These are phyloP conservation scores for Cryomyces minteri DNA, from an alignment of 495 filamentous ascomycete genomes.

Conservation along the genomic window DNA sequence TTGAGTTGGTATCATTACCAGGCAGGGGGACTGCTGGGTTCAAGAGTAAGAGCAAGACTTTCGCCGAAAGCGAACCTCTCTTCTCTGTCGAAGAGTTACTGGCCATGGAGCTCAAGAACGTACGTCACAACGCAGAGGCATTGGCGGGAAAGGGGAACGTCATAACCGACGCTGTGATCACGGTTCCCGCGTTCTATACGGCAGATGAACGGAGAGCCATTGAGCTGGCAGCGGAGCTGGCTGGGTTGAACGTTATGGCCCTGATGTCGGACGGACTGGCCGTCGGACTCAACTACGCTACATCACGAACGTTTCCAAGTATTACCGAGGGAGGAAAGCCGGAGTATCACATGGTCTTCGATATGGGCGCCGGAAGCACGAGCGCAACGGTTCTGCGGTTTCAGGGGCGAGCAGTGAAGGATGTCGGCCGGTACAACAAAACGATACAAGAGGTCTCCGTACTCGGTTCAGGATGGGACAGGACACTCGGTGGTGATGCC, in stretches of 20 bases:
- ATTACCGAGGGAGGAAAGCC: constrained; percentile 71
- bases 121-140: constrained; percentile 69
- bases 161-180: constrained; percentile 71
- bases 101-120: constrained; percentile 88
- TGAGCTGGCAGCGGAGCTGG: constrained; percentile 64
- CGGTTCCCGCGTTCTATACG: constrained; percentile 81
- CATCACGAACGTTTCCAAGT: constrained; percentile 69
- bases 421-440: constrained; percentile 88
- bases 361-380: constrained; percentile 96
- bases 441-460: constrained; percentile 86
- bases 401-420: constrained; percentile 77
- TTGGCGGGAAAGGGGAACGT: constrained; percentile 61
- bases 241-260: constrained; percentile 68
- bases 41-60: constrained; percentile 56
- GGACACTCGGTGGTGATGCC: constrained; percentile 72
- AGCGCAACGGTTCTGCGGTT: constrained; percentile 87
- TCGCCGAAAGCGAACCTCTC: constrained; percentile 43
- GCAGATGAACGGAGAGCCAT: constrained; percentile 74
- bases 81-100: constrained; percentile 86
- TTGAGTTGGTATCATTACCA: constrained; percentile 34
- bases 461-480: constrained; percentile 74
- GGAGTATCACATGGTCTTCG: constrained; percentile 84
- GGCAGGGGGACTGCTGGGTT: constrained; percentile 57
- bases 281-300: constrained; percentile 90
- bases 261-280: constrained; percentile 83